phyloP scores from a whole-genome alignment of 306 rosid species.

The Vigna trinervia region DNA sequence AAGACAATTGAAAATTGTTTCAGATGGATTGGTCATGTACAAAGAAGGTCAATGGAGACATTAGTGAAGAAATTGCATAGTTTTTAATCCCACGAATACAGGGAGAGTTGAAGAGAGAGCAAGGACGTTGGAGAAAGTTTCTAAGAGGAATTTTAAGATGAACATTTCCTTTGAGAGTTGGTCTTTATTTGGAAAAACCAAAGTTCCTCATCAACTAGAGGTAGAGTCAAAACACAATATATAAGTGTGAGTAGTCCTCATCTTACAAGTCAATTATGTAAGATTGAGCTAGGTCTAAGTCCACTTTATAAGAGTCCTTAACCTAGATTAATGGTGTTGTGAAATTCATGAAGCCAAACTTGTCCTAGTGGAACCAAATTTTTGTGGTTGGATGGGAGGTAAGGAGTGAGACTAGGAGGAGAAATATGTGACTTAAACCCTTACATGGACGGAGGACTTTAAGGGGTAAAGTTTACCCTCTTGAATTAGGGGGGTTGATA shows the following conservation, averaged over 20 bases:
- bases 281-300: too few species aligned
- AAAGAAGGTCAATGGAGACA: not conserved
- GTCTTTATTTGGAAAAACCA: not conserved
- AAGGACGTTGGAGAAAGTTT: not conserved
- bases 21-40: not conserved
- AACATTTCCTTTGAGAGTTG: not conserved
- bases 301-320: not conserved
- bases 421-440: not conserved
- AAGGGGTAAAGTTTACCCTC: not conserved
- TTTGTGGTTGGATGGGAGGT: not conserved
- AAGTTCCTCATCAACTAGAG: too few species aligned
- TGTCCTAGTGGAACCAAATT: not conserved
- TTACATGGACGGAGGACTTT: not conserved
- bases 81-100: not conserved
- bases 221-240: too few species aligned
- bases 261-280: too few species aligned
- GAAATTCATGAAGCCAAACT: not conserved
- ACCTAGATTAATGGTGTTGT: not conserved
- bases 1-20: not conserved
- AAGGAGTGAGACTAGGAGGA: not conserved
- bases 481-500: not conserved
- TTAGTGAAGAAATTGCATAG: not conserved
- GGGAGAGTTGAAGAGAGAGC: not conserved
- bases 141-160: not conserved
- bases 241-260: too few species aligned